Evolutionary conservation across 2,329 filamentous ascomycete genomes (phyloP).

Genomic region (Claviceps humidiphila): DNA sequence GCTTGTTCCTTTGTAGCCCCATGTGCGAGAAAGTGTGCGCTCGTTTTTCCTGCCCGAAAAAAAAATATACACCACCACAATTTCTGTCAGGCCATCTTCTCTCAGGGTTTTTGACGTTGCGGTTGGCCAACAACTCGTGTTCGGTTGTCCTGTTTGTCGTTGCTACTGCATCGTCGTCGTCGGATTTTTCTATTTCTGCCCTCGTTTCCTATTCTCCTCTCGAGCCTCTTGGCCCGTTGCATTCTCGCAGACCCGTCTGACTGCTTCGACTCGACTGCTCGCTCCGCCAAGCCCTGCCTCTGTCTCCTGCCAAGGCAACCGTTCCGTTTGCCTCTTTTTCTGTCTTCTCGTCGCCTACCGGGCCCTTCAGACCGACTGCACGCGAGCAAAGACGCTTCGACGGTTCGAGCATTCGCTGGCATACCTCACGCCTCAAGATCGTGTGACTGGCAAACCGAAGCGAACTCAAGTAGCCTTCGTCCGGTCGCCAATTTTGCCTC

Average conservation of each 20-base stretch:
- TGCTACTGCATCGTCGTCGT: neutral
- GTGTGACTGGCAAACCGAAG: conserved; percentile 4
- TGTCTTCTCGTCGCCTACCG: neutral
- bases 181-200: neutral
- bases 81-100: neutral
- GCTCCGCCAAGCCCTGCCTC: neutral
- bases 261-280: neutral
- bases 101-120: conserved; percentile 3
- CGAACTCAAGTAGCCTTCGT: neutral
- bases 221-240: neutral
- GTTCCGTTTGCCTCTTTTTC: neutral
- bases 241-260: neutral
- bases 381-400: conserved; percentile 2
- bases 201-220: neutral
- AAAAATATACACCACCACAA: conserved; percentile 1
- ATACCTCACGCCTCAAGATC: neutral
- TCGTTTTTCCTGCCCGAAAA: neutral
- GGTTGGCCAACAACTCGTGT: neutral
- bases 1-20: neutral
- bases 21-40: neutral
- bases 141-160: neutral
- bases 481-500: conserved; percentile 3
- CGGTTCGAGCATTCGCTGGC: conserved; percentile 3
- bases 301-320: neutral
- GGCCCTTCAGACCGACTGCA: neutral